A percentile compares a stretch with the other conserved stretches of the same genome.
These are phyloP conservation scores for Paracamarosporium sp. DNA, from an alignment of 2,329 filamentous ascomycete species.

Conservation along the genomic window DNA sequence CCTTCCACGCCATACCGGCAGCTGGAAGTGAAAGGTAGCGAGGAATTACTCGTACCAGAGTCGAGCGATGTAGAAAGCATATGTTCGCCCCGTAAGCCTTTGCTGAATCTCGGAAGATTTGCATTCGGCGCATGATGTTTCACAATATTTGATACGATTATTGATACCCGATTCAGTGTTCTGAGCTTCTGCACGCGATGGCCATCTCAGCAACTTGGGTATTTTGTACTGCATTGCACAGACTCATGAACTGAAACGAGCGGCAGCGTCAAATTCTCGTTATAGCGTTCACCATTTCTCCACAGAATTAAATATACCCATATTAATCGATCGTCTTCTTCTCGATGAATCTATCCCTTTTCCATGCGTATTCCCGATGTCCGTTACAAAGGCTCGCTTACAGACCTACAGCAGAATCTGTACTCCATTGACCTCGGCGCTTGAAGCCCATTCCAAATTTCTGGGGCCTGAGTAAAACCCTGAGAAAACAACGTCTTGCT, in stretches of 20 bases:
- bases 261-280: neutral
- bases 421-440: neutral
- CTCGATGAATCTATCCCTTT: neutral
- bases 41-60: conserved; percentile 55
- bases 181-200: neutral
- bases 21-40: conserved; percentile 50
- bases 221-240: neutral
- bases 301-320: conserved; percentile 1
- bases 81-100: conserved; percentile 40
- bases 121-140: conserved; percentile 36
- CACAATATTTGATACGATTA: neutral
- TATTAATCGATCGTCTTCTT: conserved; percentile 1
- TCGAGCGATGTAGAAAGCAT: conserved; percentile 49
- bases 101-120: conserved; percentile 50
- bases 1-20: conserved; percentile 25
- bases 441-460: neutral
- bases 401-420: neutral
- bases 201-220: neutral
- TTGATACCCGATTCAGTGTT: neutral
- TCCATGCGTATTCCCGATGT: neutral
- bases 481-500: neutral
- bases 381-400: neutral
- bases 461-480: neutral
- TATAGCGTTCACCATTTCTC: neutral
- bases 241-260: neutral